A percentile compares a stretch with the other conserved stretches of the same genome.
These are phyloP conservation scores for Sarcodon sp. DNA, from an alignment of 768 basidiomycete genomes.

Conservation along the genomic window DNA sequence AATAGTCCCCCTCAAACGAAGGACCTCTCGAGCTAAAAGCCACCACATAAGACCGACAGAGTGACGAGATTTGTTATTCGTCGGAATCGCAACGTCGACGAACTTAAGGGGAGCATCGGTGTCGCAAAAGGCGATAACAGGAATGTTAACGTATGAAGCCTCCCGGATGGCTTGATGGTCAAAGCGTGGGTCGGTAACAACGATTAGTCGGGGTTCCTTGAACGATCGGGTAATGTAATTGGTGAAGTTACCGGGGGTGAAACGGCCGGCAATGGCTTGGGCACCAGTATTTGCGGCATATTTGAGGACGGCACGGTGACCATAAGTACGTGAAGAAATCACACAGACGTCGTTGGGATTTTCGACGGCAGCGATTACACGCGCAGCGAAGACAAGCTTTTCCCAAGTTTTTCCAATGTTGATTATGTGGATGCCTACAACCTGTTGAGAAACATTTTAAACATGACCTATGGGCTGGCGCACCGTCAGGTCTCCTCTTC, in stretches of 20 bases:
- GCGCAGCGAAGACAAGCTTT: constrained; percentile 96
- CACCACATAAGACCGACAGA: constrained; percentile 97
- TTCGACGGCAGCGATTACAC: constrained; percentile 93
- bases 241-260: constrained; percentile 98
- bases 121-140: constrained; percentile 98
- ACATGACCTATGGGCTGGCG: constrained; percentile 16
- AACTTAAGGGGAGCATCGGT: constrained; percentile 96
- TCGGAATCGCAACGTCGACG: constrained; percentile 97
- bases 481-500: constrained; percentile 93
- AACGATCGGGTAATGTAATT: constrained; percentile 99
- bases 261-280: constrained; percentile 96
- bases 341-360: constrained; percentile 98
- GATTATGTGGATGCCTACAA: constrained; percentile 82
- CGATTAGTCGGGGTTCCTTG: constrained; percentile 97
- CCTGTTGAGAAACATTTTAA: background rate
- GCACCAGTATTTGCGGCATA: constrained; percentile 97
- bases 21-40: constrained; percentile 94
- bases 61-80: constrained; percentile 98
- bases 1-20: constrained; percentile 89
- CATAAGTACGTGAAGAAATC: constrained; percentile 96
- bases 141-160: constrained; percentile 99
- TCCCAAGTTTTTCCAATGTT: constrained; percentile 99
- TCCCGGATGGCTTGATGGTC: constrained; percentile 99
- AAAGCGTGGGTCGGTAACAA: constrained; percentile 98
- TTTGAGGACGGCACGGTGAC: constrained; percentile 98